Percentiles rank a stretch among this genome's conserved stretches.
Conservation (phyloP, 352 stramenopile species). For the Globisporangium canariense region DNA sequence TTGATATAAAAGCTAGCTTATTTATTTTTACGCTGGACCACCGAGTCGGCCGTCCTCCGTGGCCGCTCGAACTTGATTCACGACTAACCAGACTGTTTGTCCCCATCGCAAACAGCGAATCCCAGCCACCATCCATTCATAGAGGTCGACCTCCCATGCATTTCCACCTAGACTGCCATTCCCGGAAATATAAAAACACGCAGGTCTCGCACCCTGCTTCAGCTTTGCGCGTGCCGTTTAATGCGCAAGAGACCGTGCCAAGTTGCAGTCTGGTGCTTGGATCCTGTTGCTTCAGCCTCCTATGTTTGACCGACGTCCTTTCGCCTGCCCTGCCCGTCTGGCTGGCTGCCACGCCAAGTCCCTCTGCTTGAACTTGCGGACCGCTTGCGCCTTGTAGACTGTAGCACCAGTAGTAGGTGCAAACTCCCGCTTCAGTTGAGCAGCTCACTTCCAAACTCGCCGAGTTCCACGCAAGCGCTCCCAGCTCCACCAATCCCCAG, state of each 20-base stretch:
- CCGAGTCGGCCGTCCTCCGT: not conserved
- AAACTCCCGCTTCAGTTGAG: constrained; percentile 6
- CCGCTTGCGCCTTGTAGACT: not conserved
- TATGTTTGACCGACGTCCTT: not conserved
- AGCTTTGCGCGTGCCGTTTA: constrained; percentile 9
- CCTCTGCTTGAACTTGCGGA: not conserved
- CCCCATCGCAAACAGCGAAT: not conserved
- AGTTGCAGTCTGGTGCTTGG: constrained; percentile 15
- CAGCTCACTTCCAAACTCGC: constrained; percentile 9
- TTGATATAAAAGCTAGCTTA: too few relatives aligned
- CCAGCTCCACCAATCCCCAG: not conserved
- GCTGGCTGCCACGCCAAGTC: not conserved
- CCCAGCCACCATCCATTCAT: not conserved
- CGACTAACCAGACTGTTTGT: constrained; percentile 5
- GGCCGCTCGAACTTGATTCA: not conserved
- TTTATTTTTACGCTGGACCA: too few relatives aligned
- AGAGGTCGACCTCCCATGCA: not conserved
- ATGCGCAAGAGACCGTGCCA: constrained; percentile 7
- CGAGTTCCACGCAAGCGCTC: constrained; percentile 5
- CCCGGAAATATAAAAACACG: not conserved
- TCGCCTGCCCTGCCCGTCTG: not conserved
- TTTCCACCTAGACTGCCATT: not conserved
- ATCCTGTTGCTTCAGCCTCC: not conserved
- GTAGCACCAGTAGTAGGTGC: not conserved
- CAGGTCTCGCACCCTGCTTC: not conserved